Percentiles rank a stretch among this genome's conserved stretches.
Conservation (phyloP, 129 eudicot genomes). For the Centrapalus pauciflorus region DNA sequence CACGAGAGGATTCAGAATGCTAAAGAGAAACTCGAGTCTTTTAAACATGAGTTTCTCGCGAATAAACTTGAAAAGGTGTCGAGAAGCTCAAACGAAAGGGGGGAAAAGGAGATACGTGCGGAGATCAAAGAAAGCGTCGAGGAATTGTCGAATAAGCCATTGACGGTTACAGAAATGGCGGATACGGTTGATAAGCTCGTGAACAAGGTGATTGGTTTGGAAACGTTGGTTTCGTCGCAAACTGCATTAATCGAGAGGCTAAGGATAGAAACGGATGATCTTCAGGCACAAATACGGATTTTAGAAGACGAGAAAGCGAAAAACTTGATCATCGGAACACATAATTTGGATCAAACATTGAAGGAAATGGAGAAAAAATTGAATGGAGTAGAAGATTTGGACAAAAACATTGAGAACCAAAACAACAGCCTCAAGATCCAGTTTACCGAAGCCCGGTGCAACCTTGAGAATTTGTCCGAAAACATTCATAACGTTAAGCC, state of each 20-base stretch:
- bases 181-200: conserved; percentile 86
- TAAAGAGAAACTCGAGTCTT: conserved; percentile 36
- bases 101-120: conserved; percentile 15
- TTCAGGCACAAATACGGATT: conserved; percentile 52
- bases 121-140: conserved; percentile 25
- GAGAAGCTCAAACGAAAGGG: background rate
- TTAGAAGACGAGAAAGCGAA: conserved; percentile 67
- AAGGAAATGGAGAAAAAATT: conserved; percentile 60
- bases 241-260: conserved; percentile 63
- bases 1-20: conserved; percentile 38
- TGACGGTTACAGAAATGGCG: conserved; percentile 71
- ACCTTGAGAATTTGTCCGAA: conserved; percentile 47
- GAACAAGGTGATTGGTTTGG: conserved; percentile 60
- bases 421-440: conserved; percentile 42
- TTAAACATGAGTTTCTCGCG: conserved; percentile 34
- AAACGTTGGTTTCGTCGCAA: conserved; percentile 65
- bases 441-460: conserved; percentile 50
- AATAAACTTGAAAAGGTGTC: background rate
- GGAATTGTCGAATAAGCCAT: conserved; percentile 17
- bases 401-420: conserved; percentile 39
- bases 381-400: conserved; percentile 42
- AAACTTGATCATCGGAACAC: conserved; percentile 28
- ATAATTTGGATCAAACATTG: conserved; percentile 38
- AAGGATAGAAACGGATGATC: conserved; percentile 65
- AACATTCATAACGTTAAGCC: conserved; percentile 46